Conservation (phyloP, 2,329 filamentous ascomycete species). For the Penicillium concentricum region DNA sequence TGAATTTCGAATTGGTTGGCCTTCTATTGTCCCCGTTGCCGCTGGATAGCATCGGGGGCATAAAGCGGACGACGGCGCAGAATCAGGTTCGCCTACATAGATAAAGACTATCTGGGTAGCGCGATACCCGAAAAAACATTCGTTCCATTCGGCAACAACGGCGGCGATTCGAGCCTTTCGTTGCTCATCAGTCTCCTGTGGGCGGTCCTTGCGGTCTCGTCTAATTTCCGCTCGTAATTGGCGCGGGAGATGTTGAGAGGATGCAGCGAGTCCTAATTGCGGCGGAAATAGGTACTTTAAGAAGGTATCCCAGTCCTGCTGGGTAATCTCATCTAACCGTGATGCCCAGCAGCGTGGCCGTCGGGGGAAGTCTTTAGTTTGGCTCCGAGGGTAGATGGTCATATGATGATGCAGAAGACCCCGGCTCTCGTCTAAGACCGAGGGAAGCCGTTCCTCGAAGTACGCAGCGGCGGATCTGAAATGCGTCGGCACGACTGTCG, state of each 20-base stretch:
- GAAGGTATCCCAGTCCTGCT: constrained; percentile 47
- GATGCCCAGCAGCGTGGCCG: constrained; percentile 43
- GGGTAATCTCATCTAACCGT: constrained; percentile 33
- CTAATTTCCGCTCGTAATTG: constrained; percentile 42
- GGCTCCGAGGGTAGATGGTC: constrained; percentile 42
- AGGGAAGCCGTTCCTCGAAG: constrained; percentile 38
- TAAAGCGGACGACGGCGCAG: constrained; percentile 36
- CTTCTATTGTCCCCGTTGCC: constrained; percentile 27
- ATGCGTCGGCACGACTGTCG: constrained; percentile 25
- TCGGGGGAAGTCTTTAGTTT: constrained; percentile 43
- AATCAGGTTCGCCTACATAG: constrained; percentile 36
- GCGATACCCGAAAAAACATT: constrained; percentile 42
- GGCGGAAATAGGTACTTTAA: constrained; percentile 43
- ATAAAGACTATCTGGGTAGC: constrained; percentile 34
- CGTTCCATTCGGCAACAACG: constrained; percentile 46
- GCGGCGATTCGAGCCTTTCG: constrained; percentile 39
- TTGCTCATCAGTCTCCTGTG: constrained; percentile 43
- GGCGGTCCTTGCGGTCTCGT: constrained; percentile 43
- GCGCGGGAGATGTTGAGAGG: constrained; percentile 37
- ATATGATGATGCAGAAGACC: constrained; percentile 36
- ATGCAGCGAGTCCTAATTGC: constrained; percentile 38
- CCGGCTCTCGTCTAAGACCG: constrained; percentile 23
- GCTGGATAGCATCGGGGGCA: constrained; percentile 44
- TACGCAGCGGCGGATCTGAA: constrained; percentile 40
- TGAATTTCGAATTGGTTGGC: constrained; percentile 3